Evolutionary conservation across 2,329 filamentous ascomycete species (phyloP).

Genomic region (Diaporthe vaccinii): DNA sequence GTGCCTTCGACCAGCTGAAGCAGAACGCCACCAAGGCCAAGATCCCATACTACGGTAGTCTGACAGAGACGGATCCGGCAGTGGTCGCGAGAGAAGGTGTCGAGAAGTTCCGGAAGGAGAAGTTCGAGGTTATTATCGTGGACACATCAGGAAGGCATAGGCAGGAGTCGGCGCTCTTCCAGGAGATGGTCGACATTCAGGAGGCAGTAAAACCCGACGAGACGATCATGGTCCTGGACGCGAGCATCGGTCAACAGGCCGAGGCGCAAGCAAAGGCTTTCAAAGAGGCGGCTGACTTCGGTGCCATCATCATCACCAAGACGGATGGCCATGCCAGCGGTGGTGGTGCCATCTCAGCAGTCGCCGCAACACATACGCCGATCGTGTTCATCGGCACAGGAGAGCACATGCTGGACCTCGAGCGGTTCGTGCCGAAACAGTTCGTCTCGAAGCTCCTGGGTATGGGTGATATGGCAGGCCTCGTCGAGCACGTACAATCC

Average conservation of each 20-base stretch:
- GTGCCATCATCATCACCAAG: slow-evolving; percentile 99
- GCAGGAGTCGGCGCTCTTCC: slow-evolving; percentile 94
- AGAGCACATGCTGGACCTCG: slow-evolving; percentile 95
- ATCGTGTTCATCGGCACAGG: slow-evolving; percentile 99
- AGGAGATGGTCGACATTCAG: slow-evolving; percentile 98
- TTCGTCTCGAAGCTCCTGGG: slow-evolving; percentile 95
- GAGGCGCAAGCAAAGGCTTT: slow-evolving; percentile 96
- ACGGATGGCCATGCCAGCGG: slow-evolving; percentile 96
- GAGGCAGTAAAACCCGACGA: slow-evolving; percentile 90
- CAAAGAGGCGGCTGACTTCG: slow-evolving; percentile 97
- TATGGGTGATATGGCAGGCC: slow-evolving; percentile 95
- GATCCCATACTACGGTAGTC: slow-evolving; percentile 97
- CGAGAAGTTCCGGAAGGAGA: slow-evolving; percentile 98
- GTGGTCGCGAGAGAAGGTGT: slow-evolving; percentile 96
- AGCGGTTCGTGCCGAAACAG: slow-evolving; percentile 91
- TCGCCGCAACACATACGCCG: slow-evolving; percentile 94
- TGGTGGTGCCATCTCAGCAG: slow-evolving; percentile 96
- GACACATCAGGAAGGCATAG: slow-evolving; percentile 96
- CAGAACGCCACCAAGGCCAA: slow-evolving; percentile 99
- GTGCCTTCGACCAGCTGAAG: slow-evolving; percentile 98
- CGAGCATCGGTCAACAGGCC: slow-evolving; percentile 95
- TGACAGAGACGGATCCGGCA: slow-evolving; percentile 96
- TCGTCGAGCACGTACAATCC: slow-evolving; percentile 96
- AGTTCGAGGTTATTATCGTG: slow-evolving; percentile 98
- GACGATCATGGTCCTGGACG: slow-evolving; percentile 98